Base-by-base conservation (phyloP, 148 eudicot species). In the Tetragonia tetragonoides region DNA sequence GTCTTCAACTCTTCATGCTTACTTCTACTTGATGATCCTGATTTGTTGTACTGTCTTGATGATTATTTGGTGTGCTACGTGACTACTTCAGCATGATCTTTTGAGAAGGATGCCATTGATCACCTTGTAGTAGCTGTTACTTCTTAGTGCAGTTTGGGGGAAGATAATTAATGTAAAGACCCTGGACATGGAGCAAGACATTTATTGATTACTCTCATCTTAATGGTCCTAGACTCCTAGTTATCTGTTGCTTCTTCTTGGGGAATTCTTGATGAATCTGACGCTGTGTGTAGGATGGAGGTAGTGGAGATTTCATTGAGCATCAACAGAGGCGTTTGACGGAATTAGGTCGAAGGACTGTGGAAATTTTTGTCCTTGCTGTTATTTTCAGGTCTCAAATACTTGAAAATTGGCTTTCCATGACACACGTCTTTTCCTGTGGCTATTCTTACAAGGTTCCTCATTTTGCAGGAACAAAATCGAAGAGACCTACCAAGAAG, bases 401-500 rank as follows among this genome's bases (percentile, higher is more conserved):
- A 37, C 11, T 60, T 37, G 47, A 69, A 66, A 41, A 41, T 38
- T 10, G 69, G 69, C 40, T 8, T 70, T 16, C 16, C 47, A 56
- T 66, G 16, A 44, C 68, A 53, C 54, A 3, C 49, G 61, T 53
- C 7, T 78, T 73, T 59, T 5, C 20, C 37, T 78, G 57, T 47
- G 41, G 0, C 21, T 78, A 4, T 64, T 75, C 4, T 51, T 79
- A 56, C 74, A 8, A 65, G 21, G 39, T 11, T 60, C 14, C 77
- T 66, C 28, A 63, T 78, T 69, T 85, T 76, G 54, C 81, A 84
- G 90, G 88, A 91, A 92, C 86, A 96, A 91, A 83, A 91, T 96
- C 82, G 99, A 96, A 84, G 92, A 83, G 67, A 90, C 98, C 24
- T 96, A 91, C 86, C 97, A 93, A 73, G 99, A 96, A 83, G 98